These are phyloP conservation scores for Hemileccinum rubropunctum DNA, from an alignment of 768 basidiomycete species.

Conservation along the genomic window DNA sequence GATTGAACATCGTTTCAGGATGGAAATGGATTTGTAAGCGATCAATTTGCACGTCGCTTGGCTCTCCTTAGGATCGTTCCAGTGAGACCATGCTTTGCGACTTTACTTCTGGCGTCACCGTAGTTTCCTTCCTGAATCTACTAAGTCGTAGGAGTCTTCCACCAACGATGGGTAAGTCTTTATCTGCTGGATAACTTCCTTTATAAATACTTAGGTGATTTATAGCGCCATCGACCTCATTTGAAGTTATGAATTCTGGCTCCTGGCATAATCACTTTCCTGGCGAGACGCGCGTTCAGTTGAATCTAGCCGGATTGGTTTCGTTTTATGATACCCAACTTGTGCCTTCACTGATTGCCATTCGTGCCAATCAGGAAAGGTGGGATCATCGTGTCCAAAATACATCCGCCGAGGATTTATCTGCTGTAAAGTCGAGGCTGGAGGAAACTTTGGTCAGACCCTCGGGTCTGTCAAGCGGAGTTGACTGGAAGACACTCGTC, in stretches of 20 bases:
- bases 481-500: constrained; percentile 43
- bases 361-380: constrained; percentile 11
- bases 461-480: constrained; percentile 19
- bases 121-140: constrained; percentile 39
- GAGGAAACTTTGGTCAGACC: constrained; percentile 1
- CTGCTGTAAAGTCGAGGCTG: constrained; percentile 1
- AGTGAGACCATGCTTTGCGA: constrained; percentile 51
- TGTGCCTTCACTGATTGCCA: constrained; percentile 8
- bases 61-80: neutral
- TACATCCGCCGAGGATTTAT: constrained; percentile 7
- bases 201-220: neutral
- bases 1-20: constrained; percentile 26
- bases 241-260: constrained; percentile 13
- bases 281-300: constrained; percentile 19
- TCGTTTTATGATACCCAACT: constrained; percentile 22
- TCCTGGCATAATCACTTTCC: constrained; percentile 25
- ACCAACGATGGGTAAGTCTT: neutral
- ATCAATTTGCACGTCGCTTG: neutral
- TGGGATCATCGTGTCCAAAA: constrained; percentile 14
- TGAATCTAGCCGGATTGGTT: constrained; percentile 18
- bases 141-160: too few species aligned
- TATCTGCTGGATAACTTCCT: neutral
- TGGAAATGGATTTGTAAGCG: constrained; percentile 51
- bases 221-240: neutral
- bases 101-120: constrained; percentile 39